These are phyloP conservation scores for Theobroma cacao DNA, from an alignment of 345 rosid genomes.

Conservation along the genomic window DNA sequence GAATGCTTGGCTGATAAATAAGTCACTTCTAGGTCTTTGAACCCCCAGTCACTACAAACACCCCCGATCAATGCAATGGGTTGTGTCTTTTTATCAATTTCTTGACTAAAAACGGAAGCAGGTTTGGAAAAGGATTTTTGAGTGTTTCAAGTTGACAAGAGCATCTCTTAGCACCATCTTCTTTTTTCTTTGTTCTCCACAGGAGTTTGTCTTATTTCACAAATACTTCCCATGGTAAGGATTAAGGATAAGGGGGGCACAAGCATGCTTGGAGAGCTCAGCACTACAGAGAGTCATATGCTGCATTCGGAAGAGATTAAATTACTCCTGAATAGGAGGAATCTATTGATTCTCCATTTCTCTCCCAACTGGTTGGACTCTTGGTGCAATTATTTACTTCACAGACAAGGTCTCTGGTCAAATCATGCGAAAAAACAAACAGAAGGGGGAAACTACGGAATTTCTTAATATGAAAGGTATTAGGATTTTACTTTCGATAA, in stretches of 20 bases:
- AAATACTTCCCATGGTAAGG: slow-evolving; percentile 3
- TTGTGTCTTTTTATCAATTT: background rate
- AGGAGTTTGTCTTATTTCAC: background rate
- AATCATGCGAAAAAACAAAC: background rate
- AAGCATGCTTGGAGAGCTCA: background rate
- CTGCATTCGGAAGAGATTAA: background rate
- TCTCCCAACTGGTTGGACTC: background rate
- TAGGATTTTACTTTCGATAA: background rate
- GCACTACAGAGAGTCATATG: background rate
- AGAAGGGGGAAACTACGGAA: too few relatives aligned
- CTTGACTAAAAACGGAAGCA: background rate
- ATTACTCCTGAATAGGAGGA: background rate
- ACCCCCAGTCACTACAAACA: background rate
- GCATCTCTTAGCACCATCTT: background rate
- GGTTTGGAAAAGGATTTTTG: background rate
- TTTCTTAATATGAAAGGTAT: background rate
- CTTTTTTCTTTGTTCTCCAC: background rate
- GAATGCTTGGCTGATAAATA: background rate
- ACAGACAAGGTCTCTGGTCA: background rate
- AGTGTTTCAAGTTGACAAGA: background rate
- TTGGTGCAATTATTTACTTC: background rate
- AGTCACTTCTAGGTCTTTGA: background rate
- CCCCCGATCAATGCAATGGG: background rate
- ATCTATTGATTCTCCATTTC: background rate
- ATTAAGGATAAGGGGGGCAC: background rate